A percentile compares a stretch with the other conserved stretches of the same genome.
Conservation (phyloP, 345 rosid species). For the Microthlaspi erraticum region DNA sequence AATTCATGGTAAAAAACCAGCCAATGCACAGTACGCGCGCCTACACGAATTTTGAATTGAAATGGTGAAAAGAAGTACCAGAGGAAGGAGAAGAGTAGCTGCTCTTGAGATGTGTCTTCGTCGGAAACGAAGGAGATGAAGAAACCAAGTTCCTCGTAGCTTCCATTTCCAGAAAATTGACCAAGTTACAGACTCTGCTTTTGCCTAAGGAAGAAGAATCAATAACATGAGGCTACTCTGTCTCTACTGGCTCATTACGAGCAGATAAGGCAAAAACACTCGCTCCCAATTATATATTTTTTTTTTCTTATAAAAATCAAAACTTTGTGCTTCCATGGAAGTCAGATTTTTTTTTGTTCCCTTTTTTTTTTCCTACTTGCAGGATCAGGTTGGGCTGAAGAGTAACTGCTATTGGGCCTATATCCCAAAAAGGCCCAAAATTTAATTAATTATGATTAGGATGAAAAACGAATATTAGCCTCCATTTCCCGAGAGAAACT, state of each 20-base stretch:
- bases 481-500: slow-evolving; percentile 7
- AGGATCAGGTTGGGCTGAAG: slow-evolving; percentile 30
- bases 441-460: neutral
- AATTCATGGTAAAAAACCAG: neutral
- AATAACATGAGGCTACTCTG: slow-evolving; percentile 28
- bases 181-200: neutral
- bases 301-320: neutral
- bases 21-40: neutral
- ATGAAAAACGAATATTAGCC: neutral
- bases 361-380: neutral
- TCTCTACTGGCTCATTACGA: slow-evolving; percentile 23
- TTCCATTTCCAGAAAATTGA: slow-evolving; percentile 56
- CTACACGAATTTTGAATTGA: neutral
- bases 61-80: slow-evolving; percentile 46
- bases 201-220: slow-evolving; percentile 31
- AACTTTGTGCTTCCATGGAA: slow-evolving; percentile 35
- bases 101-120: slow-evolving; percentile 58
- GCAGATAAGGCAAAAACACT: slow-evolving; percentile 33
- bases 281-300: neutral
- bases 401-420: neutral
- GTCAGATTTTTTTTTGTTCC: slow-evolving; percentile 23
- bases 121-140: slow-evolving; percentile 64
- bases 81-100: slow-evolving; percentile 51
- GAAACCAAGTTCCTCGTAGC: slow-evolving; percentile 66
- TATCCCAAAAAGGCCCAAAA: neutral